Percentiles rank a stretch among this genome's conserved stretches.
phyloP scores from a whole-genome alignment of 768 basidiomycete genomes.

The Boletus rex-veris region DNA sequence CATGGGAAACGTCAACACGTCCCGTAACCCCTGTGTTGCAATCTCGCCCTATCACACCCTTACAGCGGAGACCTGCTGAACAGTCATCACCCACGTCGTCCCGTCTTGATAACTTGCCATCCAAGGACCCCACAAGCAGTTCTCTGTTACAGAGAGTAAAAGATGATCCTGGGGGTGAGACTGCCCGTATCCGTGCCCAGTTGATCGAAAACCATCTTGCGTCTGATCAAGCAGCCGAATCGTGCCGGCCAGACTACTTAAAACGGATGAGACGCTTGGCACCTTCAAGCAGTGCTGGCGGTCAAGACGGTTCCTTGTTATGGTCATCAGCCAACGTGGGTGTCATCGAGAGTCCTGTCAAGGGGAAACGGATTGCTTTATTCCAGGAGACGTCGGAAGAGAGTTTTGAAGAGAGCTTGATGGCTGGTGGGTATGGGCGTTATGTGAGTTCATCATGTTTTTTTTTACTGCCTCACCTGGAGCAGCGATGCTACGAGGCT shows the following conservation, averaged over 20 bases:
- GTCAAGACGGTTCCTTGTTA: slow-evolving; percentile 13
- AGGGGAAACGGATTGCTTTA: slow-evolving; percentile 67
- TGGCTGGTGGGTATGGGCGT: slow-evolving; percentile 76
- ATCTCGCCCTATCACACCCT: slow-evolving; percentile 14
- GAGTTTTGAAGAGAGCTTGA: slow-evolving; percentile 80
- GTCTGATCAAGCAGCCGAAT: slow-evolving; percentile 53
- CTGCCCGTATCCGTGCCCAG: slow-evolving; percentile 56
- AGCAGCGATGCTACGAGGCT: neutral
- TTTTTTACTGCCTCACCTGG: slow-evolving; percentile 1
- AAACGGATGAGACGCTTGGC: slow-evolving; percentile 51
- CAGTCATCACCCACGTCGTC: neutral
- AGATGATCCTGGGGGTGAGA: slow-evolving; percentile 48
- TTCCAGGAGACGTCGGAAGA: slow-evolving; percentile 83
- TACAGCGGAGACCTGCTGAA: neutral
- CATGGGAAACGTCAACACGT: slow-evolving; percentile 13
- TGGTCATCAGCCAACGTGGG: slow-evolving; percentile 42
- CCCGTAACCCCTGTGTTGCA: slow-evolving; percentile 12
- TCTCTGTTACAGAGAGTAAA: neutral
- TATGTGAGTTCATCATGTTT: slow-evolving; percentile 49
- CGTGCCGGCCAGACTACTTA: slow-evolving; percentile 68
- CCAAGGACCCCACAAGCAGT: neutral
- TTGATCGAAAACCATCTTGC: slow-evolving; percentile 48
- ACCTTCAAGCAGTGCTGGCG: slow-evolving; percentile 34
- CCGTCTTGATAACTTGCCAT: neutral
- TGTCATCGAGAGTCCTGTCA: slow-evolving; percentile 65